Percentiles rank a stretch among this genome's conserved stretches.
Conservation (phyloP, 1,284 basidiomycete genomes). For the Malassezia arunalokei region DNA sequence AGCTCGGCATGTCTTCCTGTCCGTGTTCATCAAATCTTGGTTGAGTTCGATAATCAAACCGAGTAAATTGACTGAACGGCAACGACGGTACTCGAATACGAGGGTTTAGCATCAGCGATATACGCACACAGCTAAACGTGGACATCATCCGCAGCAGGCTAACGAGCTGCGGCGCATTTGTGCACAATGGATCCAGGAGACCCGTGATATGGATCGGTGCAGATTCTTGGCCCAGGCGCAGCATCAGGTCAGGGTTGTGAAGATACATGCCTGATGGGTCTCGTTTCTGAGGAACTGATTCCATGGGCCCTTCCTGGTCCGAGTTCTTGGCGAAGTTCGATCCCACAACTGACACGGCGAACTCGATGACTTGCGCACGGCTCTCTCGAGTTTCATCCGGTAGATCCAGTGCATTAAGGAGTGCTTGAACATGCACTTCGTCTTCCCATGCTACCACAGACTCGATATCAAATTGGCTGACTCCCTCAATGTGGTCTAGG, state of each 20-base stretch:
- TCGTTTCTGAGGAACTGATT: neutral
- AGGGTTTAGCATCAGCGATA: constrained; percentile 33
- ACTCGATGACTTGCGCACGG: constrained; percentile 22
- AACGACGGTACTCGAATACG: constrained; percentile 52
- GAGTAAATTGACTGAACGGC: constrained; percentile 87
- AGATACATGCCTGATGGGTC: neutral
- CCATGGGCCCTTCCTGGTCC: neutral
- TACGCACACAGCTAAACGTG: constrained; percentile 21
- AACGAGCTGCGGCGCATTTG: constrained; percentile 71
- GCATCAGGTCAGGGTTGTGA: constrained; percentile 12
- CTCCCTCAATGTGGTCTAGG: constrained; percentile 5
- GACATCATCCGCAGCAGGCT: constrained; percentile 49
- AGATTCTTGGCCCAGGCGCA: constrained; percentile 58
- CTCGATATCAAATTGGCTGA: constrained; percentile 19
- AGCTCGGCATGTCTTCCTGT: constrained; percentile 47
- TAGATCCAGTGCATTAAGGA: constrained; percentile 16
- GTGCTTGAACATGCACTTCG: constrained; percentile 18
- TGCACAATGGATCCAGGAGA: constrained; percentile 72
- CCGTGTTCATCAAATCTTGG: constrained; percentile 59
- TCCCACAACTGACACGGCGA: constrained; percentile 19
- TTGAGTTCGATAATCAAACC: constrained; percentile 57
- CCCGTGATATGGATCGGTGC: constrained; percentile 64
- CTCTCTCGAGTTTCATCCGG: constrained; percentile 11
- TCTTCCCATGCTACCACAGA: constrained; percentile 23
- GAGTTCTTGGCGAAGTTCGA: constrained; percentile 15